These are phyloP conservation scores for Trichoderma afroharzianum DNA, from an alignment of 2,329 filamentous ascomycete species.

Conservation along the genomic window DNA sequence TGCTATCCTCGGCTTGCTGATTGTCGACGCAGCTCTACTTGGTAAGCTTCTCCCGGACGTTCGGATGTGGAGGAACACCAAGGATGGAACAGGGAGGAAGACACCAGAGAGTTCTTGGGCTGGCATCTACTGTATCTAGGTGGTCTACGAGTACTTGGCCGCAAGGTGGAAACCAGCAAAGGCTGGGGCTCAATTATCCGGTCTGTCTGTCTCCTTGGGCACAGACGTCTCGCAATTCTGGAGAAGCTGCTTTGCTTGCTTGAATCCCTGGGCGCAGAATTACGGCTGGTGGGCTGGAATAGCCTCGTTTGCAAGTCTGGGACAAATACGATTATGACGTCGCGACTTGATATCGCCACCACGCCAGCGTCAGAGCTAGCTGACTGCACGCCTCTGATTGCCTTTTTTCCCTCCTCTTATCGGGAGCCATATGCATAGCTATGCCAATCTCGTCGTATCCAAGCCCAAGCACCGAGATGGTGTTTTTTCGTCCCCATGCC, in stretches of 20 bases:
- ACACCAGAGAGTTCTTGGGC: neutral
- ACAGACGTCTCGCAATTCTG: neutral
- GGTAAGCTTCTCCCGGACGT: conserved; percentile 3
- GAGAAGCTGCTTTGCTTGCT: neutral
- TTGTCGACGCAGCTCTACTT: neutral
- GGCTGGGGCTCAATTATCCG: neutral
- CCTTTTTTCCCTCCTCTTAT: neutral
- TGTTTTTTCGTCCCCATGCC: neutral
- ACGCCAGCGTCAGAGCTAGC: conserved; percentile 8
- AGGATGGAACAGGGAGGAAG: neutral
- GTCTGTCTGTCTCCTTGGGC: neutral
- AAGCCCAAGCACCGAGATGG: neutral
- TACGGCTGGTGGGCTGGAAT: conserved; percentile 11
- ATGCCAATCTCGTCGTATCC: neutral
- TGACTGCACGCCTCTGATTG: neutral
- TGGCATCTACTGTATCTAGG: neutral
- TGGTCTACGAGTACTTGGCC: neutral
- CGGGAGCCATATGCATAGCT: neutral
- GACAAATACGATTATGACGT: conserved; percentile 14
- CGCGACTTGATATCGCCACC: conserved; percentile 10
- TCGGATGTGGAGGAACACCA: neutral
- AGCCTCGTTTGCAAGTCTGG: conserved; percentile 10
- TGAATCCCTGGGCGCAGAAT: conserved; percentile 1
- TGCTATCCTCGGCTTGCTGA: neutral
- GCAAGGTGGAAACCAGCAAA: neutral